Evolutionary conservation across 805 yeast genomes (phyloP).

Genomic region (Suhomyces prunicola): DNA sequence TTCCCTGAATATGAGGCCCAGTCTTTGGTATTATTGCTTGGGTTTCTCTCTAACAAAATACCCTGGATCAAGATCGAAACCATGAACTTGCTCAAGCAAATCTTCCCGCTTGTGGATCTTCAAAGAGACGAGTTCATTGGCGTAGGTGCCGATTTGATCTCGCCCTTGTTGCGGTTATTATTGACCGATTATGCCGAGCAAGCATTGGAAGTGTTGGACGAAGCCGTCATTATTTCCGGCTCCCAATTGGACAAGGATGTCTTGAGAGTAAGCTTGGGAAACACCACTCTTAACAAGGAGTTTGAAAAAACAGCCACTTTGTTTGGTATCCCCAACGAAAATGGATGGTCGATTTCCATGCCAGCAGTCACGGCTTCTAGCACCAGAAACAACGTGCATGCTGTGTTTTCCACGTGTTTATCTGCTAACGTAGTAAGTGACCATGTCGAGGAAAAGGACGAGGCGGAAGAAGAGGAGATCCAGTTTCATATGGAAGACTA

Average conservation of each 20-base stretch:
- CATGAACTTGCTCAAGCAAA: conserved; percentile 66
- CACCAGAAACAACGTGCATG: conserved; percentile 90
- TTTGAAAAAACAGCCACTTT: conserved; percentile 83
- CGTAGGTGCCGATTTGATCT: conserved; percentile 90
- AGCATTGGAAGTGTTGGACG: conserved; percentile 88
- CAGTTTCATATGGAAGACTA: conserved; percentile 63
- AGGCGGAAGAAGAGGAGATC: conserved; percentile 36
- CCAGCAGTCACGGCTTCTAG: conserved; percentile 87
- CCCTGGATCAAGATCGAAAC: conserved; percentile 81
- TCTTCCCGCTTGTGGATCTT: conserved; percentile 76
- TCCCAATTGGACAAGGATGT: conserved; percentile 89
- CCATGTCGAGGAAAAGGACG: conserved; percentile 33
- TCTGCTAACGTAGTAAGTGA: conserved; percentile 32
- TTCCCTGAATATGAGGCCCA: conserved; percentile 76
- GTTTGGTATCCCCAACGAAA: conserved; percentile 91
- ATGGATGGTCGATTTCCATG: conserved; percentile 97
- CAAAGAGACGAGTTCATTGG: conserved; percentile 77
- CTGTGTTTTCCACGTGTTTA: conserved; percentile 86
- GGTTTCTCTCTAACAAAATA: conserved; percentile 71
- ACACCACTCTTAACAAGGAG: conserved; percentile 69
- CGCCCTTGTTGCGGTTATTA: conserved; percentile 77
- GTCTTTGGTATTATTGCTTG: conserved; percentile 69
- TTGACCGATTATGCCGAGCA: conserved; percentile 85
- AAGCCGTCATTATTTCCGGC: conserved; percentile 80
- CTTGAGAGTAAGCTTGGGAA: conserved; percentile 87